Evolutionary conservation across 1,284 basidiomycete species (phyloP), one percentile per base, ranked within the genome.

Genomic region (Boletellus deceptivus): DNA sequence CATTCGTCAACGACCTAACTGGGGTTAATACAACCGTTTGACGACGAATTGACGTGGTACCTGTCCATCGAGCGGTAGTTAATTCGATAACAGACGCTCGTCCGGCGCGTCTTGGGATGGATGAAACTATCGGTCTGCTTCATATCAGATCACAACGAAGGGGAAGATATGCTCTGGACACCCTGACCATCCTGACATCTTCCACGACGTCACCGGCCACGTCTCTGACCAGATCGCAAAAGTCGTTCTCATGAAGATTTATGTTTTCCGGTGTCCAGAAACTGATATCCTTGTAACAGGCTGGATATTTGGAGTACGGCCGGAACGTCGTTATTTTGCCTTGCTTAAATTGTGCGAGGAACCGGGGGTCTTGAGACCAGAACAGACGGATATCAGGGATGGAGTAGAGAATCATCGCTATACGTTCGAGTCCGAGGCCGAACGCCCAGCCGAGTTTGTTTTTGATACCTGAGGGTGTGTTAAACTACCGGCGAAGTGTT

Each of bases 341-440:
- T 33, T 78, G 72, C 31, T 76, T 70, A 72, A 99, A 99, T 62
- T 99, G 97, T 10, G 80, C 78, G 29, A 90, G 72, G 78, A 99
- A 99, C 9, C 96, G 86, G 17, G 79, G 63, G 64, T 99, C 97
- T 46, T 76, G 71, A 2, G 94, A 95, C 97, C 97, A 99, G 78
- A 99, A 99, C 13, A 99, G 77, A n/a, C 97, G 90, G 64, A 99
- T 99, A 68, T 99, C 97, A 3, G 96, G 97, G 50, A 99, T 97
- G 16, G 86, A 89, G 72, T 90, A 99, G 47, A 99, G 82, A 55
- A 99, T 87, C 97, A 99, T 99, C 27, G 96, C 94, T 59, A 99
- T 97, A 22, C 97, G 84, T 68, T 99, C 97, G 40, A 99, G 79
- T 6, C 97, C 97, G 34, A 99, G 84, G 14, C 97, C 97, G 63